phyloP scores from a whole-genome alignment of 768 basidiomycete species.

The Russula compacta region DNA sequence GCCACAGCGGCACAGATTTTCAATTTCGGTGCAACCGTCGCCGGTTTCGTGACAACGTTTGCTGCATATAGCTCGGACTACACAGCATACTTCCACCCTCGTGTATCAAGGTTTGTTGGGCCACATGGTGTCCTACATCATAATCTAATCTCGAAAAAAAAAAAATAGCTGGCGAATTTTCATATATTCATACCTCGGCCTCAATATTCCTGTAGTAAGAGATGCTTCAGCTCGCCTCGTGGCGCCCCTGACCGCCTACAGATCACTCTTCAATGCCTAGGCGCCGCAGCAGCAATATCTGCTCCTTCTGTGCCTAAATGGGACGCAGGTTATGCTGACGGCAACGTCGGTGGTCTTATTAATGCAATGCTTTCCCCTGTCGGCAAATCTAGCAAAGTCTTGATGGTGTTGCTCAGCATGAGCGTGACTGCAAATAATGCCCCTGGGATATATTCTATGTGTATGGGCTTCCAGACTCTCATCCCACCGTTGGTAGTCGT shows the following conservation, averaged over 20 bases:
- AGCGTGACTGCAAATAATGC: slow-evolving; percentile 76
- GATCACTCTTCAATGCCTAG: slow-evolving; percentile 44
- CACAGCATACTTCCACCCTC: slow-evolving; percentile 55
- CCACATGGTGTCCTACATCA: background rate
- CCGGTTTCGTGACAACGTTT: slow-evolving; percentile 65
- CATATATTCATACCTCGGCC: slow-evolving; percentile 53
- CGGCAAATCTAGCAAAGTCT: slow-evolving; percentile 60
- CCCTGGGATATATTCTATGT: slow-evolving; percentile 73
- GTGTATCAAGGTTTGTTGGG: slow-evolving; percentile 43
- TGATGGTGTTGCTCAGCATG: slow-evolving; percentile 64
- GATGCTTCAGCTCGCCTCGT: background rate
- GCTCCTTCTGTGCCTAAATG: slow-evolving; percentile 48
- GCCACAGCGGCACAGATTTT: slow-evolving; percentile 48
- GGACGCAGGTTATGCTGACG: slow-evolving; percentile 42
- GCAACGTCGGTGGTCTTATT: slow-evolving; percentile 54
- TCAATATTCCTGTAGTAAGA: slow-evolving; percentile 51
- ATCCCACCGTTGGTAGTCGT: slow-evolving; percentile 48
- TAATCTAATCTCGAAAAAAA: background rate
- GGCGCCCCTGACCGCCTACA: slow-evolving; percentile 10
- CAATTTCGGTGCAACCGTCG: slow-evolving; percentile 58
- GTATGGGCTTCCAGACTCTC: slow-evolving; percentile 63
- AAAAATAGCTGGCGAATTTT: slow-evolving; percentile 48
- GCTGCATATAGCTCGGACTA: slow-evolving; percentile 61
- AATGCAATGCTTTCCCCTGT: slow-evolving; percentile 52
- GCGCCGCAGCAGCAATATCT: slow-evolving; percentile 57